phyloP scores from a whole-genome alignment of 805 yeast species.

The Suhomyces prunicola region DNA sequence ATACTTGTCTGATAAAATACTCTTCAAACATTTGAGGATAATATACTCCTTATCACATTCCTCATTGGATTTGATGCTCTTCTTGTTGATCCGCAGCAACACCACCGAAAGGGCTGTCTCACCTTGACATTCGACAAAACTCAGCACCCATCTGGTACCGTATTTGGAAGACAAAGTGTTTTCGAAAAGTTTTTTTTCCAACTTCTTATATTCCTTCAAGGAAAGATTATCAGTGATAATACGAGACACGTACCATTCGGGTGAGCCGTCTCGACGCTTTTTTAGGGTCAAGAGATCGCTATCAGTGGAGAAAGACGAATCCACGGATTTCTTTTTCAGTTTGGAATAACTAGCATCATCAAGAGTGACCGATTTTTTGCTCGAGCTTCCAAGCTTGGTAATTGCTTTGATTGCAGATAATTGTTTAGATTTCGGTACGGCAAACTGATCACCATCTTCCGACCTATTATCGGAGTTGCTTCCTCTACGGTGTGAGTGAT shows the following conservation, averaged over 20 bases:
- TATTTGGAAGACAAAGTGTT: constrained; percentile 17
- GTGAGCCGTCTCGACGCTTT: constrained; percentile 36
- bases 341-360: constrained; percentile 6
- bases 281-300: constrained; percentile 14
- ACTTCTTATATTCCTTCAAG: constrained; percentile 30
- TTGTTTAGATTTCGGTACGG: constrained; percentile 4
- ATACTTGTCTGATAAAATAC: constrained; percentile 23
- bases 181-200: constrained; percentile 31
- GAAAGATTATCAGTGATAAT: constrained; percentile 34
- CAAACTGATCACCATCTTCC: background rate
- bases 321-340: constrained; percentile 10
- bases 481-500: background rate
- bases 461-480: background rate
- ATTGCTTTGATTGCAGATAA: constrained; percentile 9
- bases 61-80: constrained; percentile 43
- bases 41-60: constrained; percentile 40
- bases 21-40: constrained; percentile 38
- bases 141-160: constrained; percentile 26
- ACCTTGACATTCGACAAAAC: constrained; percentile 40
- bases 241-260: constrained; percentile 40
- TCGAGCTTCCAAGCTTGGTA: constrained; percentile 7
- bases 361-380: constrained; percentile 1
- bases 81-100: constrained; percentile 36
- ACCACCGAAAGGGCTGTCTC: constrained; percentile 41
- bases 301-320: constrained; percentile 9